Conservation (phyloP, 2,329 filamentous ascomycete genomes). For the Fusarium protoensiforme region DNA sequence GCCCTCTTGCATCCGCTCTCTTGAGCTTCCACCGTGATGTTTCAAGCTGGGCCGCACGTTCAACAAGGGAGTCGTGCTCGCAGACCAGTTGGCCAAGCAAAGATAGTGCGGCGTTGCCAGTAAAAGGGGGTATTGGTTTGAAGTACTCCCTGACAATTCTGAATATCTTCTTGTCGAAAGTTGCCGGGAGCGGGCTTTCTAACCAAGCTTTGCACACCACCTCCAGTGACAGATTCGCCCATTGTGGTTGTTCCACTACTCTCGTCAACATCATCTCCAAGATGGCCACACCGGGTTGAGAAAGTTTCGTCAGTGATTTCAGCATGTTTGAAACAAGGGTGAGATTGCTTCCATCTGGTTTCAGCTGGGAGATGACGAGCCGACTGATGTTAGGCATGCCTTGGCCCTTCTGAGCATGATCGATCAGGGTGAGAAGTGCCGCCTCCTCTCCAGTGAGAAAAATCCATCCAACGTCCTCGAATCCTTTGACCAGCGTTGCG, state of each 20-base stretch:
- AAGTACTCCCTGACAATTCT: not conserved
- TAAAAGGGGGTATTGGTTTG: not conserved
- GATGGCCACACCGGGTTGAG: not conserved
- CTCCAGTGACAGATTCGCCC: not conserved
- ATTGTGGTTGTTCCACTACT: not conserved
- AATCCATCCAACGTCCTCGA: not conserved
- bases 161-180: not conserved
- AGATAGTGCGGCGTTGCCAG: not conserved
- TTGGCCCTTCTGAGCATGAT: not conserved
- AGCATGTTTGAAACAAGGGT: not conserved
- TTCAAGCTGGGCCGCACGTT: not conserved
- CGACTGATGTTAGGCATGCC: not conserved
- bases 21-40: not conserved
- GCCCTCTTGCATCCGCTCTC: not conserved
- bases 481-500: not conserved
- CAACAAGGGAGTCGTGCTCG: not conserved
- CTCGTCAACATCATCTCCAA: not conserved
- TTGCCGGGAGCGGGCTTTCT: not conserved
- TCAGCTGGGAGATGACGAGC: not conserved
- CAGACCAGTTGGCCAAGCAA: not conserved
- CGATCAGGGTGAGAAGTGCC: not conserved
- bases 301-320: not conserved
- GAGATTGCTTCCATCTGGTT: not conserved
- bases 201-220: not conserved
- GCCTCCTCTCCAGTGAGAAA: not conserved